Base-by-base conservation (phyloP, 768 basidiomycete species). In the Suillus spraguei region DNA sequence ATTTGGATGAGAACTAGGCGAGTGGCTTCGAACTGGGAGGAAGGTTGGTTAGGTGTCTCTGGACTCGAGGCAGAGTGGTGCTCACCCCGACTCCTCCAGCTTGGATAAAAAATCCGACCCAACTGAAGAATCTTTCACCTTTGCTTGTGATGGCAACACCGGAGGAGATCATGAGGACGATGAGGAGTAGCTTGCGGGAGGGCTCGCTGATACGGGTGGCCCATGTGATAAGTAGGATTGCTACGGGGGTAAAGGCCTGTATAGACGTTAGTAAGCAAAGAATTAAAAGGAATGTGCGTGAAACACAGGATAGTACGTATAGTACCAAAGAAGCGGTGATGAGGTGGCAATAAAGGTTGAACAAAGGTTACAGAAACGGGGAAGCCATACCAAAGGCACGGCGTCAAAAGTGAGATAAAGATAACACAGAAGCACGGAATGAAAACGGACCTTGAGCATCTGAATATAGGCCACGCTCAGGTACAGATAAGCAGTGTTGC, bases 1-100 rank as follows among this genome's bases (percentile, higher is more conserved):
- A 96, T 87, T 74, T 99, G 92, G 65, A 99, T 98, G 87, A 97
- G 95, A 28, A 99, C 95, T 14, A 99, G 85, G 46, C 97, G 91
- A 22, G 92, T 91, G 1, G 94, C 91, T 77, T 99, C 97, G 72
- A 98, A 98, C 88, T 28, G 36, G 62, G 17, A 42, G 42, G 60
- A 59, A 60, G 39, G 28, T 44, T 28, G 55, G 38, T 62, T 67
- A 39, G n/a, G n/a, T 36, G 13, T 47, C 22, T 7, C 47, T 24
- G 4, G 13, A 24, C 13, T 14, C 47, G 13, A 24, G 24, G 47
- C 14, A 14, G n/a, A 46, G 44, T 22, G 5, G 33, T 61, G 36
- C 20, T 68, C 73, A 94, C 93, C 22, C 76, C 84, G 65, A 99
- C 94, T 14, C 95, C 95, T 47, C 90, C 85, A 5, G 90, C 88